phyloP scores from a whole-genome alignment of 768 basidiomycete genomes.

The Calocybe indica region DNA sequence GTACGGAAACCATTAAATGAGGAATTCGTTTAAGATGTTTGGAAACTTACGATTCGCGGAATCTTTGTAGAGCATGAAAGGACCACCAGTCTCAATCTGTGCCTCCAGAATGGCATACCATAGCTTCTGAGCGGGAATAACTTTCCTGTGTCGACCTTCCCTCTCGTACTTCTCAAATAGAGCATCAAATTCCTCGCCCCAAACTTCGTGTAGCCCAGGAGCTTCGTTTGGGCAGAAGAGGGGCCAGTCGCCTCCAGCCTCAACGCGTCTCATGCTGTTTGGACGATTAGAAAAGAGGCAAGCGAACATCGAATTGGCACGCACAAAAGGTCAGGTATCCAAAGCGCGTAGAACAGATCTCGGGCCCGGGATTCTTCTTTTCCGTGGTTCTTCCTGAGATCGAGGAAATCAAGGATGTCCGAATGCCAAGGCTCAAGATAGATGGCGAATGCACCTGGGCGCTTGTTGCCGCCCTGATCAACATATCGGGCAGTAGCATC shows the following conservation, averaged over 20 bases:
- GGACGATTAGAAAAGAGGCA: background rate
- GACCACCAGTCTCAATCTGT: conserved; percentile 98
- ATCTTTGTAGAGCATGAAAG: conserved; percentile 99
- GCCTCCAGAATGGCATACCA: conserved; percentile 98
- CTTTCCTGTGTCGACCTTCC: conserved; percentile 81
- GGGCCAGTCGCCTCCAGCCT: conserved; percentile 85
- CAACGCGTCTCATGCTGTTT: conserved; percentile 92
- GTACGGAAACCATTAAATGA: conserved; percentile 1
- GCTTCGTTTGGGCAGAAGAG: conserved; percentile 98
- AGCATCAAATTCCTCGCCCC: conserved; percentile 84
- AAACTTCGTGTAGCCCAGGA: conserved; percentile 81
- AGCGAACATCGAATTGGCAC: conserved; percentile 16
- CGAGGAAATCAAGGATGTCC: conserved; percentile 95
- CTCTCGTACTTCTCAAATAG: conserved; percentile 84
- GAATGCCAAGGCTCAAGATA: conserved; percentile 99
- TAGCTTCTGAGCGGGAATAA: conserved; percentile 90
- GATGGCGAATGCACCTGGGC: conserved; percentile 96
- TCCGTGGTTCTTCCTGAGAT: conserved; percentile 97
- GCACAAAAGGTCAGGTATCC: conserved; percentile 96
- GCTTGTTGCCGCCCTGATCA: conserved; percentile 98
- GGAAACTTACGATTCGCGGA: conserved; percentile 72
- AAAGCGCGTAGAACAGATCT: conserved; percentile 96
- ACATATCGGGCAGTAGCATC: conserved; percentile 98
- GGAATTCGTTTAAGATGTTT: background rate
- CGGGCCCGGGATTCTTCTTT: conserved; percentile 97